A percentile compares a stretch with the other conserved stretches of the same genome.
phyloP scores from a whole-genome alignment of 2,329 filamentous ascomycete genomes.

The Curvularia sp. region DNA sequence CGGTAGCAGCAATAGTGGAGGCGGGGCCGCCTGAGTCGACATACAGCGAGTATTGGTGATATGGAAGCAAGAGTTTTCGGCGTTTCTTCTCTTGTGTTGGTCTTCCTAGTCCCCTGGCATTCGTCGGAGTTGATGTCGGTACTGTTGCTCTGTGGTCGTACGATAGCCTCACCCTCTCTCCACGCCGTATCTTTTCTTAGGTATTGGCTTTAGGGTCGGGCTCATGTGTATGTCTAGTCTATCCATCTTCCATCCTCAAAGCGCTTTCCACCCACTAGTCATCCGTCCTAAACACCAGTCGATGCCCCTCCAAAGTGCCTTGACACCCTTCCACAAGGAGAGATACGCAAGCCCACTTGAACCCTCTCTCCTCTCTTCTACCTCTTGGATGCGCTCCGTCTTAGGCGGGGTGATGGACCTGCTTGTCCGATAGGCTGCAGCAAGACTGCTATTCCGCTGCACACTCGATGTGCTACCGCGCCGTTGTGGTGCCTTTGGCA shows the following conservation, averaged over 20 bases:
- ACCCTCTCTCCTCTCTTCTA: not conserved
- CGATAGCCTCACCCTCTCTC: not conserved
- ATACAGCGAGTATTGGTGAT: not conserved
- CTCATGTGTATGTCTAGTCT: not conserved
- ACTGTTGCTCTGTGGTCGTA: not conserved
- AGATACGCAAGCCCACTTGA: conserved; percentile 7
- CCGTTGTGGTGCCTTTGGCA: conserved; percentile 11
- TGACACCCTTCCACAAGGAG: conserved; percentile 3
- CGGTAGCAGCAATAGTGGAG: conserved; percentile 7
- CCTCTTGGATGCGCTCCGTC: not conserved
- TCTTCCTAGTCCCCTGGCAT: not conserved
- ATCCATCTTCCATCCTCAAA: not conserved
- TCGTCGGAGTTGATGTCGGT: not conserved
- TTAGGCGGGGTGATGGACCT: not conserved
- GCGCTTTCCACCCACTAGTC: not conserved
- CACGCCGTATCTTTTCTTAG: too few relatives aligned
- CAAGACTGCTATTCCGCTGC: conserved; percentile 3
- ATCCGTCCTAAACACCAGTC: conserved; percentile 7
- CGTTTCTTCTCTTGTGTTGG: not conserved
- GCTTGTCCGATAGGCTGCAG: conserved; percentile 5
- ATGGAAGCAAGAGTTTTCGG: not conserved
- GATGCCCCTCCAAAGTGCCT: conserved; percentile 7
- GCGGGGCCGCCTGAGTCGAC: not conserved
- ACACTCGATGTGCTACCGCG: not conserved
- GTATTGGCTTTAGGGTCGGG: not conserved